Conservation (phyloP, 1,284 basidiomycete species). For the Boletellus deceptivus region DNA sequence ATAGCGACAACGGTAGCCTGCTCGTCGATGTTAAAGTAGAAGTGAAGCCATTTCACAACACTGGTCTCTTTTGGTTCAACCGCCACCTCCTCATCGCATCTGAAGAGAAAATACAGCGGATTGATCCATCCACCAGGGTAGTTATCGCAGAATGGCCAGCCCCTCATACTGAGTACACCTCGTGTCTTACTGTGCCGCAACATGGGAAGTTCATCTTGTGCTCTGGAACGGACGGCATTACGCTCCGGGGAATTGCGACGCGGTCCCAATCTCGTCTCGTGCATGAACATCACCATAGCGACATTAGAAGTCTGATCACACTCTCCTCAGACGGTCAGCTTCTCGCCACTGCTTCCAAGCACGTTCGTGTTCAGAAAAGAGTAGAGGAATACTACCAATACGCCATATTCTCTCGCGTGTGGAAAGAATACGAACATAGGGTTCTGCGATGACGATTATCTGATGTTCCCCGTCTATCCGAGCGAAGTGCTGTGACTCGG, state of each 20-base stretch:
- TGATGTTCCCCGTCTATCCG: no score
- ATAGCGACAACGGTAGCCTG: not conserved
- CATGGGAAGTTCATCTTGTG: conserved; percentile 2
- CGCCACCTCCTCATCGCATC: conserved; percentile 2
- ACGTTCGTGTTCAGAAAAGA: no score
- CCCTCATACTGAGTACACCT: not conserved
- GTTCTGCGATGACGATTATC: no score
- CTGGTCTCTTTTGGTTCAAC: conserved; percentile 10
- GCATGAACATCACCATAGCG: not conserved
- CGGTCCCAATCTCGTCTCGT: not conserved
- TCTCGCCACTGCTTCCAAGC: not conserved
- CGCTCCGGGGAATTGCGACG: not conserved
- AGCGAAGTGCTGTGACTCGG: no score
- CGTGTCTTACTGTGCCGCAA: conserved; percentile 10
- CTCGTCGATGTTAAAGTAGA: not conserved
- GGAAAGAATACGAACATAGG: no score
- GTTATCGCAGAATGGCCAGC: conserved; percentile 4
- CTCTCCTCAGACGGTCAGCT: conserved; percentile 6
- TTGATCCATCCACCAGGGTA: no score
- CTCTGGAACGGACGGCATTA: conserved; percentile 2
- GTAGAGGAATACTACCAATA: no score
- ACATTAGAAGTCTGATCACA: conserved; percentile 1
- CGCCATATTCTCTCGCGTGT: no score
- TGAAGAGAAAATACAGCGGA: not conserved
- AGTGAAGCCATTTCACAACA: not conserved